Percentiles rank a stretch among this genome's conserved stretches.
Evolutionary conservation across 306 rosid species (phyloP).

Genomic region (Ochetophila trinervis): DNA sequence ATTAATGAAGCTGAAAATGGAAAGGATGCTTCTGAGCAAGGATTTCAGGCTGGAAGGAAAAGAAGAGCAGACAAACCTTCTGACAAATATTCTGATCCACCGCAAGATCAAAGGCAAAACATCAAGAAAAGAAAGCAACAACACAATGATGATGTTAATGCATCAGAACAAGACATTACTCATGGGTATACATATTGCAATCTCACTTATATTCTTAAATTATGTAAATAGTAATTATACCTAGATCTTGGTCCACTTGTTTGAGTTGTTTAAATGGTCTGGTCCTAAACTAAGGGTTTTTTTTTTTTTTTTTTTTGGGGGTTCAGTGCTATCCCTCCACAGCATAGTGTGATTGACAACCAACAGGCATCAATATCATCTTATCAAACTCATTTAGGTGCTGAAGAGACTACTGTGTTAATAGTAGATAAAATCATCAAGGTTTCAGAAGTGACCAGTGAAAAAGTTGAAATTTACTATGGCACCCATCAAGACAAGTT

Average conservation of each 20-base stretch:
- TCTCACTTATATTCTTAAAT: neutral
- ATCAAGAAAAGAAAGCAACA: constrained; percentile 66
- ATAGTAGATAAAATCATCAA: constrained; percentile 60
- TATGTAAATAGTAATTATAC: neutral
- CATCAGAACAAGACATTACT: constrained; percentile 32
- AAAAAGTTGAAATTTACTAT: constrained; percentile 35
- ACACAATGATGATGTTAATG: constrained; percentile 25
- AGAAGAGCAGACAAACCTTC: constrained; percentile 46
- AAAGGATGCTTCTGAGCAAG: constrained; percentile 36
- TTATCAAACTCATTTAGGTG: constrained; percentile 39
- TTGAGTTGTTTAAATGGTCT: constrained; percentile 1
- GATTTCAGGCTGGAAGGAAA: constrained; percentile 49
- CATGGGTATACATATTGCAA: constrained; percentile 37
- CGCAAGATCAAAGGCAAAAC: constrained; percentile 30
- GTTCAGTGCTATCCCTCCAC: constrained; percentile 51
- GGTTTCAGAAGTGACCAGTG: constrained; percentile 58
- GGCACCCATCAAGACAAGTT: constrained; percentile 24
- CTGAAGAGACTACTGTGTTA: constrained; percentile 46
- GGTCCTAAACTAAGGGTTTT: neutral
- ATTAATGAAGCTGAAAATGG: constrained; percentile 40
- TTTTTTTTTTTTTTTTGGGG: neutral
- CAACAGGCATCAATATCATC: constrained; percentile 37
- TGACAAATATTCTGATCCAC: constrained; percentile 30
- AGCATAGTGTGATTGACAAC: constrained; percentile 30
- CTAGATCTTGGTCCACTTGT: neutral